Evolutionary conservation across 305 asterid genomes (phyloP), one percentile per base, ranked within the genome.

Genomic region (Fraxinus velutina): DNA sequence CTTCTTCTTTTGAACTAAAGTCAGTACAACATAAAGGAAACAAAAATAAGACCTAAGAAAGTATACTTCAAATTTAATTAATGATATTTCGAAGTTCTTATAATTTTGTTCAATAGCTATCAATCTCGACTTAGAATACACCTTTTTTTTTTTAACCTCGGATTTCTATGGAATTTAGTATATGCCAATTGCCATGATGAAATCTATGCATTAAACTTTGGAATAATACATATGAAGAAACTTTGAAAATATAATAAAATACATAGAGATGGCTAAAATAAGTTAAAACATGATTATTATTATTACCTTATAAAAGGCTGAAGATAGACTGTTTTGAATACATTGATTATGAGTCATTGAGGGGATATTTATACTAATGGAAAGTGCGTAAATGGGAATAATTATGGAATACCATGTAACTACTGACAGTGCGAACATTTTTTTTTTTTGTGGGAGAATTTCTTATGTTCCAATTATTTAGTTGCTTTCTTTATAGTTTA

Each of bases 331-430:
- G 32, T 79, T 81, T 60, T 78, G 73, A 84, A 84, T 84, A 77
- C 74, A 75, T 84, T 84, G 76, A 75, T 76, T 78, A 83, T 78
- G 19, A 81, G 71, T 24, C 34, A 68, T 70, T 27, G 72, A 66
- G 66, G 77, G 80, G 29, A 62, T 87, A 85, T 85, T 84, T 89
- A 89, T 89, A 86, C 33, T 24, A 81, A 50, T 47, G 83, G 79
- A 73, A n/a, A 72, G 70, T 64, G 86, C 13, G 81, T 36, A 85
- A 64, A 70, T 70, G 75, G 79, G 84, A 82, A 85, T 86, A 79
- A 32, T 77, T 77, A 64, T 50, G 78, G 75, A 82, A 76, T 84
- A 81, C 80, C 82, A 86, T 79, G 83, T 78, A 88, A 5, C 52
- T 75, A 86, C 84, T 33, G 83, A 84, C 82, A 82, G 62, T 85